Evolutionary conservation across 73 alveolate species (phyloP).

Genomic region (Effrenium voratum): DNA sequence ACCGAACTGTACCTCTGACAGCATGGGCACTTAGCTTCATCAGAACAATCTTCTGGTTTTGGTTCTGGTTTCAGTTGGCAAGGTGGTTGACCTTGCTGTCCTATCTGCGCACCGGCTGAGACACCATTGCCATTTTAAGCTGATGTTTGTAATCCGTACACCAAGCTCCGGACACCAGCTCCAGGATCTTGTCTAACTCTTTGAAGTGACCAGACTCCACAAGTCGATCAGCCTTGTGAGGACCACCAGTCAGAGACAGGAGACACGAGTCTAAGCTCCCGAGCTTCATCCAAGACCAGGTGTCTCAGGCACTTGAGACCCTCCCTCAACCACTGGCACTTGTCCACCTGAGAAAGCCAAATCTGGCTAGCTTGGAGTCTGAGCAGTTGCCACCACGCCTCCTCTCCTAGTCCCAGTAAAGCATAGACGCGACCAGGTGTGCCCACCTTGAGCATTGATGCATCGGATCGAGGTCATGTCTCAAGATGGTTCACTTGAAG

Average conservation of each 20-base stretch:
- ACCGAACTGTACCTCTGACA: constrained; percentile 44
- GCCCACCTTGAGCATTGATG: constrained; percentile 96
- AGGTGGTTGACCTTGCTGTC: too few species aligned
- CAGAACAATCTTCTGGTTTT: too few species aligned
- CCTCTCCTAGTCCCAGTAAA: constrained; percentile 96
- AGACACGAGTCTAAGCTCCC: neutral
- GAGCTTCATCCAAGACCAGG: constrained; percentile 97
- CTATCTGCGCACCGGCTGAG: too few species aligned
- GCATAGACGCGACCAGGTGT: constrained; percentile 98
- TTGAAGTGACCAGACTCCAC: constrained; percentile 95
- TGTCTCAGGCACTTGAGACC: constrained; percentile 95
- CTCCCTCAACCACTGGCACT: constrained; percentile 95
- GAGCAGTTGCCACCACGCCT: neutral
- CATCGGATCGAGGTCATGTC: too few species aligned
- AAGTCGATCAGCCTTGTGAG: constrained; percentile 98
- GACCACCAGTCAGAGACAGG: neutral
- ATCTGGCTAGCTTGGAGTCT: neutral
- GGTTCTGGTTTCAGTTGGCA: too few species aligned
- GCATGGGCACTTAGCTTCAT: neutral
- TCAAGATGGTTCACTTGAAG: too few species aligned
- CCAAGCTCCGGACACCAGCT: constrained; percentile 57
- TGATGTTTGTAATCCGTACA: too few species aligned
- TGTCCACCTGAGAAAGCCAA: constrained; percentile 36
- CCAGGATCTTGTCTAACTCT: constrained; percentile 93
- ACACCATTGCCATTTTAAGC: too few species aligned